phyloP scores from a whole-genome alignment of 345 rosid species.

The Linum trigynum region DNA sequence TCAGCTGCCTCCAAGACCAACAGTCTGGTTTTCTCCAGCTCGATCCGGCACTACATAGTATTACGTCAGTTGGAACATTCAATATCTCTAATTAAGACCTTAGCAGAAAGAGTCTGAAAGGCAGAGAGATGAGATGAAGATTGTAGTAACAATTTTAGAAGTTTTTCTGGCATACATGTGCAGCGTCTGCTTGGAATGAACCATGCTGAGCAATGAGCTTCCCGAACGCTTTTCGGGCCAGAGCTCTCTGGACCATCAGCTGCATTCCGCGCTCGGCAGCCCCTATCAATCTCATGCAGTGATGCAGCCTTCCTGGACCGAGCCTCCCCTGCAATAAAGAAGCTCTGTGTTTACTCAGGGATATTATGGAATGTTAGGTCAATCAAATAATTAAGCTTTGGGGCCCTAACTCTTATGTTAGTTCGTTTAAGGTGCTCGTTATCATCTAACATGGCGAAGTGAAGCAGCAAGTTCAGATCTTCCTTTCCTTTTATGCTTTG shows the following conservation, averaged over 20 bases:
- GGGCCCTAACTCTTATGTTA: too few species aligned
- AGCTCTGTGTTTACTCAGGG: constrained; percentile 6
- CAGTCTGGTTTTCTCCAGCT: constrained; percentile 72
- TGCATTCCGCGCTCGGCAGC: constrained; percentile 98
- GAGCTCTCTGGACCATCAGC: constrained; percentile 82
- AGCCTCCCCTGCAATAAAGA: constrained; percentile 68
- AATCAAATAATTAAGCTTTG: too few species aligned
- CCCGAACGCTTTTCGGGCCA: constrained; percentile 70
- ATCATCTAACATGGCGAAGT: too few species aligned
- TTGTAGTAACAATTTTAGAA: too few species aligned
- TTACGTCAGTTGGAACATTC: neutral
- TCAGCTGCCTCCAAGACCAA: constrained; percentile 87
- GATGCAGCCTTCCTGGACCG: constrained; percentile 99
- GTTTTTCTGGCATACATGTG: constrained; percentile 40
- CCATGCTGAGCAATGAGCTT: constrained; percentile 83
- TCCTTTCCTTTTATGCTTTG: too few species aligned
- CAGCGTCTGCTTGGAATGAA: constrained; percentile 76
- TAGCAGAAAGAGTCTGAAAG: neutral
- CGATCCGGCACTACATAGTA: constrained; percentile 62
- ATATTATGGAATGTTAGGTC: too few species aligned
- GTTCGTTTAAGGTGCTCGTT: too few species aligned
- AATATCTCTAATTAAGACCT: neutral
- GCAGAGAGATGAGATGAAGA: neutral
- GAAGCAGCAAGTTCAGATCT: too few species aligned
- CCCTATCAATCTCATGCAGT: constrained; percentile 92